These are phyloP conservation scores for Earliella scabrosa DNA, from an alignment of 1,284 basidiomycete species.

Conservation along the genomic window DNA sequence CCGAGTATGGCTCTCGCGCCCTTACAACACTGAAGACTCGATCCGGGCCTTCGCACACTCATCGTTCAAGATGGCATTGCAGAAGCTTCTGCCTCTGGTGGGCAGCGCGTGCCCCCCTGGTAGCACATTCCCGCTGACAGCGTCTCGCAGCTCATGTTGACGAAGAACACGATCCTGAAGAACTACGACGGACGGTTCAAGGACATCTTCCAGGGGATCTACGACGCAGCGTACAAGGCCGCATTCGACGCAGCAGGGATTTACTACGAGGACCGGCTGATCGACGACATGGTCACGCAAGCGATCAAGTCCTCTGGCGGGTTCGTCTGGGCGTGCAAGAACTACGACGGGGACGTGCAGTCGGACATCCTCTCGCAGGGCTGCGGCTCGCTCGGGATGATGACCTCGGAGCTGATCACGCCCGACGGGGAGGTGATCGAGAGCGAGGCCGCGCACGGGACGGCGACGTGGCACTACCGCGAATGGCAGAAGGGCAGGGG, in stretches of 20 bases:
- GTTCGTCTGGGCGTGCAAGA: slow-evolving; percentile 98
- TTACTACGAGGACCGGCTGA: slow-evolving; percentile 96
- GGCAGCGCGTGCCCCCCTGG: no score
- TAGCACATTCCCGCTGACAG: neutral
- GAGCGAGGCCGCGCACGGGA: slow-evolving; percentile 94
- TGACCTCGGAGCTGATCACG: slow-evolving; percentile 97
- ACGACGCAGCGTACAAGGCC: slow-evolving; percentile 83
- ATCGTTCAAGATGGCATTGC: slow-evolving; percentile 98
- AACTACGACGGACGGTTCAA: slow-evolving; percentile 98
- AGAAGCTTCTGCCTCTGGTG: slow-evolving; percentile 91
- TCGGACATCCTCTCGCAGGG: slow-evolving; percentile 94
- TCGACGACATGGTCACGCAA: slow-evolving; percentile 97
- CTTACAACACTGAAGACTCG: slow-evolving; percentile 96
- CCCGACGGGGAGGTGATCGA: slow-evolving; percentile 93
- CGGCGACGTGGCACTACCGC: slow-evolving; percentile 95
- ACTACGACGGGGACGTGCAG: slow-evolving; percentile 96
- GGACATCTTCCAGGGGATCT: slow-evolving; percentile 97
- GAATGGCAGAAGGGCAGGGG: slow-evolving; percentile 96
- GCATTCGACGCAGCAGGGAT: slow-evolving; percentile 84
- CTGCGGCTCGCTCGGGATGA: slow-evolving; percentile 94
- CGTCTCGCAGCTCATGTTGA: slow-evolving; percentile 86
- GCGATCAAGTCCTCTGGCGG: slow-evolving; percentile 96
- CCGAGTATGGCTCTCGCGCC: no score
- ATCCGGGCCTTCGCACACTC: slow-evolving; percentile 96
- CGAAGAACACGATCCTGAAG: slow-evolving; percentile 97